phyloP scores from a whole-genome alignment of 2,329 filamentous ascomycete genomes.

The Didymella exigua region DNA sequence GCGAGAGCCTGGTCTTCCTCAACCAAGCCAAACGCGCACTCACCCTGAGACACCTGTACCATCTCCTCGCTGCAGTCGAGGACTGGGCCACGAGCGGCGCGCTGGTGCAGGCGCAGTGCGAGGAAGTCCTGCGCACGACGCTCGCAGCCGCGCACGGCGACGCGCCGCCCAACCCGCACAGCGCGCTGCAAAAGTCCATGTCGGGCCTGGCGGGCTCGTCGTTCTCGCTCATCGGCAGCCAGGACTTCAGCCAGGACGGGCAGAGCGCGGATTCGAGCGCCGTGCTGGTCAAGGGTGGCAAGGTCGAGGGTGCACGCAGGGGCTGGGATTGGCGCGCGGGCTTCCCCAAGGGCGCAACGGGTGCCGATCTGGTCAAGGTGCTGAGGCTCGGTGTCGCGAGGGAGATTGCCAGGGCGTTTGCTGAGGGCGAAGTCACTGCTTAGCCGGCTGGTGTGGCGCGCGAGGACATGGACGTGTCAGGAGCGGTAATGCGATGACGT shows the following conservation, averaged over 20 bases:
- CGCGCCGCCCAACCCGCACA: slow-evolving; percentile 23
- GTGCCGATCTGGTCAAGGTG: slow-evolving; percentile 72
- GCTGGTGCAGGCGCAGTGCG: slow-evolving; percentile 73
- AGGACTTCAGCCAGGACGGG: slow-evolving; percentile 60
- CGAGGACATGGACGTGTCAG: no score
- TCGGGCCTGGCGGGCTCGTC: slow-evolving; percentile 59
- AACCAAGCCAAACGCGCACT: slow-evolving; percentile 67
- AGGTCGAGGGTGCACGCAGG: slow-evolving; percentile 55
- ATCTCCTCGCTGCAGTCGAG: slow-evolving; percentile 76
- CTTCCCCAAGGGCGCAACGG: slow-evolving; percentile 63
- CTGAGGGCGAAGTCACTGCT: slow-evolving; percentile 64
- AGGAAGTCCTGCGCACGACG: slow-evolving; percentile 78
- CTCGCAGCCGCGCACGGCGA: slow-evolving; percentile 68
- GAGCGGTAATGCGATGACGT: no score
- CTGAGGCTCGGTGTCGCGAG: slow-evolving; percentile 75
- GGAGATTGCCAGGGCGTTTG: slow-evolving; percentile 74
- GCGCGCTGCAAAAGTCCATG: slow-evolving; percentile 64
- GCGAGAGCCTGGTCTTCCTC: slow-evolving; percentile 80
- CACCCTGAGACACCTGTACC: slow-evolving; percentile 73
- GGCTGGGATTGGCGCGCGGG: slow-evolving; percentile 75
- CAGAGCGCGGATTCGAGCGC: slow-evolving; percentile 54
- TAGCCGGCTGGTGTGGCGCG: no score
- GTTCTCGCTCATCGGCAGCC: slow-evolving; percentile 75
- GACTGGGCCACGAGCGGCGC: slow-evolving; percentile 77
- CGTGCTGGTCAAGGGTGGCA: slow-evolving; percentile 49